phyloP scores from a whole-genome alignment of 169 alveolate species.

The Cryptosporidium tyzzeri region DNA sequence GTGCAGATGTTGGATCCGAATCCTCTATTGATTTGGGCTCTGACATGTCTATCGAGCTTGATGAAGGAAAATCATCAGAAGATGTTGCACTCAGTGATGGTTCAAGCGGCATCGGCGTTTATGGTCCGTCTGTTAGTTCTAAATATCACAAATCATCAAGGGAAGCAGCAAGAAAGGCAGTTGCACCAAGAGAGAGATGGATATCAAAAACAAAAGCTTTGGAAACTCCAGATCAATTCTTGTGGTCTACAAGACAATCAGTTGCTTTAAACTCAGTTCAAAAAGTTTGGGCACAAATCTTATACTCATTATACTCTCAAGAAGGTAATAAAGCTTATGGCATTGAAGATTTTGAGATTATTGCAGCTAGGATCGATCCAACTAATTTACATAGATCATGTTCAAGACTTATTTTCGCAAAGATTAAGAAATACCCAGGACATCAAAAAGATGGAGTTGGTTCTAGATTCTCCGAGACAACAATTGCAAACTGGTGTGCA shows the following conservation, averaged over 20 bases:
- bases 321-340: slow-evolving; percentile 64
- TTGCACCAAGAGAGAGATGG: slow-evolving; percentile 66
- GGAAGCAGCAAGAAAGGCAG: neutral
- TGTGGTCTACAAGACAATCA: slow-evolving; percentile 64
- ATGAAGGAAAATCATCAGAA: slow-evolving; percentile 6
- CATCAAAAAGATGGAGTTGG: slow-evolving; percentile 57
- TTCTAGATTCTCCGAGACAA: slow-evolving; percentile 51
- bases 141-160: neutral
- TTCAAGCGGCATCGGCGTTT: neutral
- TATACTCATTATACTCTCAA: slow-evolving; percentile 40
- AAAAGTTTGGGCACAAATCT: slow-evolving; percentile 62
- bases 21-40: slow-evolving; percentile 15
- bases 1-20: slow-evolving; percentile 30
- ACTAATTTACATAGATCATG: slow-evolving; percentile 45
- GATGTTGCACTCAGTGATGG: slow-evolving; percentile 4
- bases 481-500: slow-evolving; percentile 75
- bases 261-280: slow-evolving; percentile 54
- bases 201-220: slow-evolving; percentile 16
- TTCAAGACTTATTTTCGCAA: slow-evolving; percentile 39
- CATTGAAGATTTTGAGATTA: slow-evolving; percentile 59
- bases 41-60: slow-evolving; percentile 29
- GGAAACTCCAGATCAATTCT: slow-evolving; percentile 52
- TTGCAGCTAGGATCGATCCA: slow-evolving; percentile 69
- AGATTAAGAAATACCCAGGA: slow-evolving; percentile 64
- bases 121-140: slow-evolving; percentile 13